Base-by-base conservation (phyloP, 129 eudicot species). In the Lonicera japonica region DNA sequence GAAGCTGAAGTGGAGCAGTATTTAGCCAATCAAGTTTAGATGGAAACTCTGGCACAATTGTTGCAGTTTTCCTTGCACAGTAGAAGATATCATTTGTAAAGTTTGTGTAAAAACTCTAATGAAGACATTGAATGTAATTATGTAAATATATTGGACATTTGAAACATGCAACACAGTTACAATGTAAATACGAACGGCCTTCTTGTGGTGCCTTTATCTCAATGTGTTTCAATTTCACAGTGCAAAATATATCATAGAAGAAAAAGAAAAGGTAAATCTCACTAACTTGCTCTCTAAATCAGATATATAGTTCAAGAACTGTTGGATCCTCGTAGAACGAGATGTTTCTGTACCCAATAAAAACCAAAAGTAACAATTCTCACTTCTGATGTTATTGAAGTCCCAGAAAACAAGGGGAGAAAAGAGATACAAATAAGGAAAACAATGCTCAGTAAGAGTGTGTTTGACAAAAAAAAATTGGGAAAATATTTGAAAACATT, bases 1-100 rank as follows among this genome's bases (percentile, higher is more conserved):
- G 71, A 23, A 92, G 75, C 95, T 88, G 95, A 81, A 92, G 99
- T 53, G 99, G 99, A 66, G 95, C 83, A 23, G 95, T 58, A 61
- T 92, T 92, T 57, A 92, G 78, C 99, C 99, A 92, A 71, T 92
- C 99, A 76, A 92, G 96, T 73, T 79, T 79, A 64, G 96, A 73
- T 12, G 96, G 99, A 77, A 92, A 92, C 76, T 92, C 99, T 10
- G 99, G 96, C 65, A 92, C 99, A 54, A 61, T 56, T 54, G 84
- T 52, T 13, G 95, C 70, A 58, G 58, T 73, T 72, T 73, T 81
- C 76, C 99, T 92, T 60, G 18, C 18, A 69, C 41, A 50, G 63
- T n/a, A 60, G 22, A 62, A 69, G 45, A 20, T 11, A 24, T 51
- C 61, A 87, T 21, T 15, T 34, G 34, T 36, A 40, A 25, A 0